Percentiles rank a stretch among this genome's conserved stretches.
phyloP scores from a whole-genome alignment of 305 asterid genomes.

The Fraxinus latifolia region DNA sequence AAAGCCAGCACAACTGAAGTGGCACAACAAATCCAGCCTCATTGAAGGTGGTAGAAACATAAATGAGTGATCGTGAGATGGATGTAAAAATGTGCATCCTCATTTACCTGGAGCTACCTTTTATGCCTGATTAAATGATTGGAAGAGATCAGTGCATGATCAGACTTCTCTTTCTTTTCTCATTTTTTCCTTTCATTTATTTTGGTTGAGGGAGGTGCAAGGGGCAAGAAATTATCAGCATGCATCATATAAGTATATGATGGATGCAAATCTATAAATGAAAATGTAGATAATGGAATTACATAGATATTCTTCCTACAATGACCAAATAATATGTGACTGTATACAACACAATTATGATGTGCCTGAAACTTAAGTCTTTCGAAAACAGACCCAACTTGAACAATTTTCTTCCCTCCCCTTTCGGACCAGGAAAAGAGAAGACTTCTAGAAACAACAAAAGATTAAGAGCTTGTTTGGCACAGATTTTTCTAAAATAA shows the following conservation, averaged over 20 bases:
- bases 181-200: neutral
- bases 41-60: neutral
- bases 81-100: neutral
- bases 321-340: neutral
- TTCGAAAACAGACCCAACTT: neutral
- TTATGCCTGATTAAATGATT: neutral
- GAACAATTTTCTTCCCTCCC: neutral
- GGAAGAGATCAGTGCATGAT: neutral
- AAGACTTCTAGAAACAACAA: constrained; percentile 8
- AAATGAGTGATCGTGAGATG: neutral
- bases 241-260: neutral
- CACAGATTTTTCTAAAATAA: neutral
- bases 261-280: neutral
- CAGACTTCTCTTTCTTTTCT: neutral
- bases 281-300: neutral
- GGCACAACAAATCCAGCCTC: neutral
- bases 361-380: neutral
- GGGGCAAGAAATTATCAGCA: neutral
- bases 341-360: neutral
- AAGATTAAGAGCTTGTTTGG: neutral
- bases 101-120: neutral
- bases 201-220: neutral
- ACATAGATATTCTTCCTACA: neutral
- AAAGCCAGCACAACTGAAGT: neutral
- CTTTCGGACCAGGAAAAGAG: neutral